Conservation (phyloP, 2,329 filamentous ascomycete species). For the Pestalotiopsis sp. region DNA sequence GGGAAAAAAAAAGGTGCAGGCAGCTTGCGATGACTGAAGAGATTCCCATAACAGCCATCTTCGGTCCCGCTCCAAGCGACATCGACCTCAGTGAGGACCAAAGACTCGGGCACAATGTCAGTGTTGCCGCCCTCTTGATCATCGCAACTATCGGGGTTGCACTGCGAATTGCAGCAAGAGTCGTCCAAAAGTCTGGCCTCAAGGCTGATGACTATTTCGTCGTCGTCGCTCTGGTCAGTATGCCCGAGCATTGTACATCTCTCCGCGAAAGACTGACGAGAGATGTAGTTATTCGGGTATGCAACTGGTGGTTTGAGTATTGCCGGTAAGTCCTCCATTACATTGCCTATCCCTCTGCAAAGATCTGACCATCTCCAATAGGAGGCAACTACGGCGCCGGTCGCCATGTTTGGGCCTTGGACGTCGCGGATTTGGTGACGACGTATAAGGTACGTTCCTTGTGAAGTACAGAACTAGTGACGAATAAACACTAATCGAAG, state of each 20-base stretch:
- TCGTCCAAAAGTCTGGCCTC: neutral
- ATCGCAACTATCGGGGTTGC: neutral
- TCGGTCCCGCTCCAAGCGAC: neutral
- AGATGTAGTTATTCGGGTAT: neutral
- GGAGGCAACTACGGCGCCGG: neutral
- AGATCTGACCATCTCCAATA: neutral
- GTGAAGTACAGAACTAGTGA: neutral
- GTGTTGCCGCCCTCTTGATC: neutral
- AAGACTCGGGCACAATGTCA: neutral
- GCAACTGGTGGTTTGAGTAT: neutral
- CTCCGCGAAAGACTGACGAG: neutral
- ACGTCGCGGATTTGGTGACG: neutral
- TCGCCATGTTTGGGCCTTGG: neutral
- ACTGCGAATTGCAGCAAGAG: neutral
- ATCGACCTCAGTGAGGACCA: neutral
- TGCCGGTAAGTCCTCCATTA: neutral
- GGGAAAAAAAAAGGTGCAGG: neutral
- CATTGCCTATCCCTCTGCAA: neutral
- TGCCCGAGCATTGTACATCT: neutral
- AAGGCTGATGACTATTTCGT: neutral
- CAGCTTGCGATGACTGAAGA: neutral
- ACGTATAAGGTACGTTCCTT: neutral
- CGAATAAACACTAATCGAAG: too few relatives aligned
- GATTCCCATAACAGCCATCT: neutral
- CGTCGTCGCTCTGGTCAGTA: neutral